Evolutionary conservation across 805 yeast genomes (phyloP).

Genomic region (Teunomyces barrocoloradensis): DNA sequence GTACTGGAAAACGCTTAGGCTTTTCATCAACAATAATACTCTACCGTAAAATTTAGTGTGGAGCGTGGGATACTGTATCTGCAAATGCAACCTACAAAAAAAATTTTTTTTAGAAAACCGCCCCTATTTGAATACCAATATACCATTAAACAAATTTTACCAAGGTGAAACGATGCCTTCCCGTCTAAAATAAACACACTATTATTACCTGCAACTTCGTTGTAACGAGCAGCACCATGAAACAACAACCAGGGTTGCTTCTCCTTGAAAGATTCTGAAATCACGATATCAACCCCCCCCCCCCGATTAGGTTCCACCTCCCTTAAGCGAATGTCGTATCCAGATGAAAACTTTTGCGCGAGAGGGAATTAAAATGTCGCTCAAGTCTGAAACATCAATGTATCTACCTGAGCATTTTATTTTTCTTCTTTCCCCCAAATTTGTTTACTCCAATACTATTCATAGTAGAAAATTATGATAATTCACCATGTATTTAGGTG

Average conservation of each 20-base stretch:
- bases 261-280: no score
- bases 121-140: background rate
- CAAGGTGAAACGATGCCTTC: background rate
- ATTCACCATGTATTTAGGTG: no score
- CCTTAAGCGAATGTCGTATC: no score
- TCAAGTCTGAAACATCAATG: no score
- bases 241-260: background rate
- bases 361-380: no score
- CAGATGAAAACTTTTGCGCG: no score
- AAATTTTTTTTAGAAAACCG: background rate
- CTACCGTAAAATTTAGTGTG: background rate
- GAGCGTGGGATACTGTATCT: background rate
- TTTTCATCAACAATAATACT: background rate
- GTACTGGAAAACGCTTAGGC: background rate
- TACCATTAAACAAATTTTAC: background rate
- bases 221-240: background rate
- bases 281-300: no score
- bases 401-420: no score
- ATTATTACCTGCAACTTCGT: background rate
- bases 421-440: no score
- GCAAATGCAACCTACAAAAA: background rate
- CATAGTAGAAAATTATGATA: no score
- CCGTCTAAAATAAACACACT: background rate
- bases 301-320: no score
- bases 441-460: no score